A percentile compares a stretch with the other conserved stretches of the same genome.
phyloP scores from a whole-genome alignment of 2,329 filamentous ascomycete species.

The Colletotrichum incanum region DNA sequence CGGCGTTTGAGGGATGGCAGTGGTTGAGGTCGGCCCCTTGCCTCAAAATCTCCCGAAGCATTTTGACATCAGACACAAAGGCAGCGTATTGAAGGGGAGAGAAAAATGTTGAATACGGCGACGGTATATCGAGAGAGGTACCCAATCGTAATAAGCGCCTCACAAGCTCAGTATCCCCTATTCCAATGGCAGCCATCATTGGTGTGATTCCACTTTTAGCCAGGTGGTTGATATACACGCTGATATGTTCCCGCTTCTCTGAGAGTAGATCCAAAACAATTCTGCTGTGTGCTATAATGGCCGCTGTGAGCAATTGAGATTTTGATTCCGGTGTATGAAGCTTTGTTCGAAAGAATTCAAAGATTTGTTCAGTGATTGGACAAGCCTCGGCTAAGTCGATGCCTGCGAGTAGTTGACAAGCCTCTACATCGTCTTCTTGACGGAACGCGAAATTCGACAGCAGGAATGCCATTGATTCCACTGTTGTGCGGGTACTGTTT shows the following conservation, averaged over 20 bases:
- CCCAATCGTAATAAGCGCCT: background rate
- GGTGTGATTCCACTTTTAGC: rapidly evolving
- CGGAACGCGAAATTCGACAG: background rate
- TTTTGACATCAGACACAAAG: background rate
- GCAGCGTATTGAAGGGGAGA: background rate
- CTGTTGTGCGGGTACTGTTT: background rate
- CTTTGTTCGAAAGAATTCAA: background rate
- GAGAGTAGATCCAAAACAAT: background rate
- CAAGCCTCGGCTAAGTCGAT: background rate
- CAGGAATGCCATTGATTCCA: background rate
- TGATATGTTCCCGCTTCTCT: background rate
- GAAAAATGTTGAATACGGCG: background rate
- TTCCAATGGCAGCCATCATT: background rate
- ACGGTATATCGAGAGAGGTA: background rate
- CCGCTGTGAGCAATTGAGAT: background rate
- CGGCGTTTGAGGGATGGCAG: background rate
- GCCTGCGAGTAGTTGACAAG: rapidly evolving
- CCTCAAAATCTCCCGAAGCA: background rate
- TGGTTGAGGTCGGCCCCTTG: background rate
- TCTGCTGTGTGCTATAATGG: background rate
- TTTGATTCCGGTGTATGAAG: background rate
- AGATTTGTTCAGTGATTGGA: background rate
- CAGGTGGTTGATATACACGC: background rate
- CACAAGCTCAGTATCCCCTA: background rate
- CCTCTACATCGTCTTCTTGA: background rate